phyloP scores from a whole-genome alignment of 1,284 basidiomycete species.

The Ganoderma leucocontextum region DNA sequence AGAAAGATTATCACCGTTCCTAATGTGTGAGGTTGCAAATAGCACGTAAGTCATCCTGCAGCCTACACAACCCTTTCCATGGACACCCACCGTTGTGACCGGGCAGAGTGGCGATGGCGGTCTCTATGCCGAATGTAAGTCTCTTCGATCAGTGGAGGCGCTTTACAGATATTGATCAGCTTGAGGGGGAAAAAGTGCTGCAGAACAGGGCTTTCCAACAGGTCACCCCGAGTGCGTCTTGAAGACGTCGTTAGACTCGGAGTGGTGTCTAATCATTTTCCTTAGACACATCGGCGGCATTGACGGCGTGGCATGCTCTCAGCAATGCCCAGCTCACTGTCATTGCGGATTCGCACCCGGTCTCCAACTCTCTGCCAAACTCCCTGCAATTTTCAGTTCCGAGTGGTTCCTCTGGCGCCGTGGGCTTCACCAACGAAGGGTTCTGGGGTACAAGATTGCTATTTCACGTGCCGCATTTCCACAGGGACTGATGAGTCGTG shows the following conservation, averaged over 20 bases:
- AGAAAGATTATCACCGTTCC: background rate
- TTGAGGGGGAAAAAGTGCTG: constrained; percentile 38
- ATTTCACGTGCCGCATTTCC: background rate
- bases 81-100: constrained; percentile 2
- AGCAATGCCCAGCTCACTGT: constrained; percentile 60
- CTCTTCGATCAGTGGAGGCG: background rate
- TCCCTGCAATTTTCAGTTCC: constrained; percentile 64
- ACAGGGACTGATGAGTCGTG: background rate
- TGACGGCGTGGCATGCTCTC: constrained; percentile 63
- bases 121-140: constrained; percentile 48
- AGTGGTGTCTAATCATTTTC: constrained; percentile 4
- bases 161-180: background rate
- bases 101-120: constrained; percentile 51
- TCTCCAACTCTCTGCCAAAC: constrained; percentile 71
- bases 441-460: constrained; percentile 56
- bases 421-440: constrained; percentile 69
- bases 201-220: constrained; percentile 53
- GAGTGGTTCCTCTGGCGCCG: constrained; percentile 47
- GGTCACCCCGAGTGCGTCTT: constrained; percentile 49
- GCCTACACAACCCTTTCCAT: background rate
- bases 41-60: constrained; percentile 39
- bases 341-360: constrained; percentile 56
- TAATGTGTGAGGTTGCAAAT: background rate
- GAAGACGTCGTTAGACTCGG: background rate
- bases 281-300: constrained; percentile 51